Evolutionary conservation across 2,329 filamentous ascomycete species (phyloP).

Genomic region (Colletotrichum gloeosporioides): DNA sequence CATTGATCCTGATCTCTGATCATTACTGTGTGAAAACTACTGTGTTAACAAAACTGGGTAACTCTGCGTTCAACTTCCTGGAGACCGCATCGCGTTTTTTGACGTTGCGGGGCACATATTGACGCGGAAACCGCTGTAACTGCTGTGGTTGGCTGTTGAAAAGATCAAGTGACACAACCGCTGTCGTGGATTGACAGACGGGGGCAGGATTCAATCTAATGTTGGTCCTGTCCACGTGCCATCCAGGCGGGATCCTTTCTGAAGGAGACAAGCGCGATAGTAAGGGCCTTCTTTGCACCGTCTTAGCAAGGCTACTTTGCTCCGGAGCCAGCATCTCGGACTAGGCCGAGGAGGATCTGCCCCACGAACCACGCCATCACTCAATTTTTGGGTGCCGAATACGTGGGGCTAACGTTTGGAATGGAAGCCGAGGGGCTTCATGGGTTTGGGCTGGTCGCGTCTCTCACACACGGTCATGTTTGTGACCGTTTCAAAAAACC

Average conservation of each 20-base stretch:
- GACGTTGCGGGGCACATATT: not conserved
- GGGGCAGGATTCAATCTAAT: not conserved
- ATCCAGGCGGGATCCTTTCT: slow-evolving; percentile 51
- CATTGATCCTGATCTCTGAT: not conserved
- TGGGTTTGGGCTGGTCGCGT: slow-evolving; percentile 57
- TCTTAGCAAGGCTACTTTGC: slow-evolving; percentile 49
- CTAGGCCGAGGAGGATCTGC: slow-evolving; percentile 55
- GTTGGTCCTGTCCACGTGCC: slow-evolving; percentile 25
- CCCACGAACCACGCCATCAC: slow-evolving; percentile 31
- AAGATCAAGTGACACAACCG: slow-evolving; percentile 21
- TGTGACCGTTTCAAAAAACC: slow-evolving; percentile 35
- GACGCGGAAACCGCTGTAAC: not conserved
- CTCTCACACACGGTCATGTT: slow-evolving; percentile 40
- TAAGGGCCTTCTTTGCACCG: slow-evolving; percentile 44
- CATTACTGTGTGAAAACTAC: not conserved
- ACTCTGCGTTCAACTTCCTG: not conserved
- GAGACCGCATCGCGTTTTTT: not conserved
- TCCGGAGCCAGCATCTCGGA: slow-evolving; percentile 63
- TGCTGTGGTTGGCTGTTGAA: slow-evolving; percentile 10
- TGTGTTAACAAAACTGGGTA: not conserved
- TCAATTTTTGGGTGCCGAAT: slow-evolving; percentile 25
- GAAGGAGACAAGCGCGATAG: slow-evolving; percentile 65
- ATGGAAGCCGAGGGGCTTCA: not conserved
- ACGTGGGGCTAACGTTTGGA: slow-evolving; percentile 26
- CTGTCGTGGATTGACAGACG: slow-evolving; percentile 19